Percentiles rank a stretch among this genome's conserved stretches.
Evolutionary conservation across 768 basidiomycete species (phyloP).

Genomic region (Boletus pseudopeckii): DNA sequence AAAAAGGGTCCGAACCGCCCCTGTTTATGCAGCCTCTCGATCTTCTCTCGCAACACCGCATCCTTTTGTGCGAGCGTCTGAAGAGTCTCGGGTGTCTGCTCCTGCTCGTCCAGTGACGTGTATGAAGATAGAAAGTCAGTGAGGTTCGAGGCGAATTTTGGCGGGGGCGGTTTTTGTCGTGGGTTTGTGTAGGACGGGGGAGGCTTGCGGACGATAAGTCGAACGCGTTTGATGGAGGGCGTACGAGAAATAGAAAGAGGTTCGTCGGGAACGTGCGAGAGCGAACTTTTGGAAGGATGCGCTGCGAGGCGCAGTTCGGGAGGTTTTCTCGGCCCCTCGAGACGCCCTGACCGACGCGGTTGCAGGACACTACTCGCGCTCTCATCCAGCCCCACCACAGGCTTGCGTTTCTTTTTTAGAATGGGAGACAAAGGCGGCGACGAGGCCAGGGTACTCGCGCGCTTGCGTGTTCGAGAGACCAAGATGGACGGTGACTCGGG

Average conservation of each 20-base stretch:
- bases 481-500: constrained; percentile 6
- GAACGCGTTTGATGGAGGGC: constrained; percentile 54
- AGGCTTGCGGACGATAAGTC: constrained; percentile 62
- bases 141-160: constrained; percentile 54
- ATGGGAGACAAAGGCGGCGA: constrained; percentile 22
- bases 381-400: constrained; percentile 3
- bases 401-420: constrained; percentile 28
- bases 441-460: constrained; percentile 19
- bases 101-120: constrained; percentile 46
- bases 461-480: constrained; percentile 22
- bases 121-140: constrained; percentile 61
- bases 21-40: constrained; percentile 41
- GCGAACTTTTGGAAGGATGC: neutral
- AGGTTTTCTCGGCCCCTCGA: constrained; percentile 15
- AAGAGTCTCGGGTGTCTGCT: constrained; percentile 40
- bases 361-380: neutral
- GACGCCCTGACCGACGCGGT: constrained; percentile 20
- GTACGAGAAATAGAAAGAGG: constrained; percentile 9
- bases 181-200: constrained; percentile 62
- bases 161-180: constrained; percentile 55
- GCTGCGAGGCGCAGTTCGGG: neutral
- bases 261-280: neutral
- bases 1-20: constrained; percentile 46
- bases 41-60: constrained; percentile 41
- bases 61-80: constrained; percentile 40